phyloP scores from a whole-genome alignment of 768 basidiomycete species.

The Xerocomellus amylosporus region DNA sequence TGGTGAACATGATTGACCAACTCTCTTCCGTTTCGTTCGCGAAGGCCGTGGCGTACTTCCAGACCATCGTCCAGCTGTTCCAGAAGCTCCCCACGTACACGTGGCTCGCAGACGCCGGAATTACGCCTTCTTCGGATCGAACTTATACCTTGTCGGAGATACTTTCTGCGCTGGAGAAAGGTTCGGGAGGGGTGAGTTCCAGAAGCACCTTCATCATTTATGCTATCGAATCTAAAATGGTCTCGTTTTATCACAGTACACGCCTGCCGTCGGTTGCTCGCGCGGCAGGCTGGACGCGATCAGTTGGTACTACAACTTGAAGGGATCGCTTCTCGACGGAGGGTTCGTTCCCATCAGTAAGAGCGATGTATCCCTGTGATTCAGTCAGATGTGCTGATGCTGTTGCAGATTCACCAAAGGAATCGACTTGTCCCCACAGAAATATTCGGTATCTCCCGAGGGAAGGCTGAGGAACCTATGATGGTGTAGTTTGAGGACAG shows the following conservation, averaged over 20 bases:
- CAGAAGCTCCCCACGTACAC: slow-evolving; percentile 70
- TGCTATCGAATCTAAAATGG: neutral
- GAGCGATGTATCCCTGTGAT: slow-evolving; percentile 5
- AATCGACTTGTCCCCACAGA: slow-evolving; percentile 51
- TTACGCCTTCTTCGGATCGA: slow-evolving; percentile 54
- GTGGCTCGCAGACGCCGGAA: slow-evolving; percentile 71
- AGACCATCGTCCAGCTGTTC: slow-evolving; percentile 56
- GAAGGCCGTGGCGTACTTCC: slow-evolving; percentile 66
- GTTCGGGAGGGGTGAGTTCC: slow-evolving; percentile 43
- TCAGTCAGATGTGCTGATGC: neutral
- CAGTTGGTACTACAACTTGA: slow-evolving; percentile 61
- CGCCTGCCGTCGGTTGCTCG: slow-evolving; percentile 48
- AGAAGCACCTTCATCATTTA: neutral
- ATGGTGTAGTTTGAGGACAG: neutral
- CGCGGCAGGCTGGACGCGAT: slow-evolving; percentile 41
- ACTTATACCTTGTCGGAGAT: slow-evolving; percentile 59
- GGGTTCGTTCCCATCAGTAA: slow-evolving; percentile 57
- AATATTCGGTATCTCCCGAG: slow-evolving; percentile 57
- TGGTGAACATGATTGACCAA: neutral
- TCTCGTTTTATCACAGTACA: slow-evolving; percentile 35
- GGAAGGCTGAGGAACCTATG: slow-evolving; percentile 34
- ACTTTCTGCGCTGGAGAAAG: slow-evolving; percentile 51
- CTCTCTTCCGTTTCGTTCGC: neutral
- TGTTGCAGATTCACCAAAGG: slow-evolving; percentile 48
- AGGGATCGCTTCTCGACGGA: slow-evolving; percentile 65